Conservation (phyloP, 2,329 filamentous ascomycete species). For the Byssochlamys sp. region DNA sequence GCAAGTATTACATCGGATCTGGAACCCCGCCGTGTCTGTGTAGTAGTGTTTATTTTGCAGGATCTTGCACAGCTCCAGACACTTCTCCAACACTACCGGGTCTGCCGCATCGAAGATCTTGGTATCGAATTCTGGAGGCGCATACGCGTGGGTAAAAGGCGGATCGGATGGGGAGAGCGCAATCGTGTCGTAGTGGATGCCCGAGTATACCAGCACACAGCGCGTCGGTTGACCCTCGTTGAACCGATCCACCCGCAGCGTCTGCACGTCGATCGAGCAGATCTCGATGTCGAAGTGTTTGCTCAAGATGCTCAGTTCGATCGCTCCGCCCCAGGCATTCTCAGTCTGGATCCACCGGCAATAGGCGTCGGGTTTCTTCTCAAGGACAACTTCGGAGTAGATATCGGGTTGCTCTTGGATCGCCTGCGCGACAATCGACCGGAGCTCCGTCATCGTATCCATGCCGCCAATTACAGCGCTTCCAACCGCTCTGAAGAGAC, state of each 20-base stretch:
- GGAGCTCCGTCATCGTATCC: conserved; percentile 61
- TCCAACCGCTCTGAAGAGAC: conserved; percentile 82
- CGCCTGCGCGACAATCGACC: conserved; percentile 65
- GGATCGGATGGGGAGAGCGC: conserved; percentile 58
- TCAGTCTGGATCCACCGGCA: conserved; percentile 70
- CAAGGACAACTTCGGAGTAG: conserved; percentile 69
- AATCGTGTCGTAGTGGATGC: conserved; percentile 87
- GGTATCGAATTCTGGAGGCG: conserved; percentile 67
- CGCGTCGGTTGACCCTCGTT: conserved; percentile 62
- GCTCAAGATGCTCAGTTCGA: conserved; percentile 77
- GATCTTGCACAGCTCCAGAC: conserved; percentile 54
- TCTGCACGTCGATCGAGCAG: conserved; percentile 70
- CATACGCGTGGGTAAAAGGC: conserved; percentile 46
- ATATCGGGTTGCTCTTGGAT: conserved; percentile 64
- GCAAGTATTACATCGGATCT: conserved; percentile 62
- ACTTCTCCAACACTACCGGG: conserved; percentile 48
- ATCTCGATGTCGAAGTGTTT: conserved; percentile 80
- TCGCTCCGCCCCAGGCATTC: conserved; percentile 81
- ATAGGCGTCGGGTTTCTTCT: conserved; percentile 63
- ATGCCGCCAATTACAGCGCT: conserved; percentile 62
- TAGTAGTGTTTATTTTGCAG: conserved; percentile 70
- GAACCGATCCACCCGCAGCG: conserved; percentile 60
- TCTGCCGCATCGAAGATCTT: conserved; percentile 58
- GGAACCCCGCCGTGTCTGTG: conserved; percentile 74
- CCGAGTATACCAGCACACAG: conserved; percentile 78